A percentile compares a stretch with the other conserved stretches of the same genome.
phyloP scores from a whole-genome alignment of 2,329 filamentous ascomycete species.

The Dactylellina leptospora region DNA sequence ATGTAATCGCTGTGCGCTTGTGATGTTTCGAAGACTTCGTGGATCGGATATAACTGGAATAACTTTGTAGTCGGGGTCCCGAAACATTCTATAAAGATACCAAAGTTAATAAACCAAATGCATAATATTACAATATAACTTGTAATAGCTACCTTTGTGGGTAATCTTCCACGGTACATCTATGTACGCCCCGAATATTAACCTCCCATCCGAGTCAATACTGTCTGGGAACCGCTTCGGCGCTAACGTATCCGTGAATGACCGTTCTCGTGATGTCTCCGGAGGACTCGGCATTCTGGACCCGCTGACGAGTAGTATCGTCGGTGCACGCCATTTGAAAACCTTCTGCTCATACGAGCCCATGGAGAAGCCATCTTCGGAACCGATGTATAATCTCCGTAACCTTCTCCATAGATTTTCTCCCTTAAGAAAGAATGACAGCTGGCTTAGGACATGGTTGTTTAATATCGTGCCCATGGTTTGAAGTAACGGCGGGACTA shows the following conservation, averaged over 20 bases:
- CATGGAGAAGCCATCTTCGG: constrained; percentile 77
- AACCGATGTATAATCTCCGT: constrained; percentile 74
- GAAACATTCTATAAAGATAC: constrained; percentile 66
- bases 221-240: constrained; percentile 67
- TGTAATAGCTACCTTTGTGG: constrained; percentile 62
- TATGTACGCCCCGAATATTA: constrained; percentile 75
- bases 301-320: constrained; percentile 75
- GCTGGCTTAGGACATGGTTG: constrained; percentile 71
- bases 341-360: constrained; percentile 78
- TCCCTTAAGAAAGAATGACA: constrained; percentile 77
- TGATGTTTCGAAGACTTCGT: constrained; percentile 75
- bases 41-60: constrained; percentile 76
- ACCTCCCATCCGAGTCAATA: constrained; percentile 63
- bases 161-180: constrained; percentile 75
- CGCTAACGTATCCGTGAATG: constrained; percentile 71
- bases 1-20: constrained; percentile 73
- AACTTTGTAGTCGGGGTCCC: constrained; percentile 71
- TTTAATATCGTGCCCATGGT: constrained; percentile 70
- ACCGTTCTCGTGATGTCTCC: constrained; percentile 65
- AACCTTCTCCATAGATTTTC: constrained; percentile 72
- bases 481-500: constrained; percentile 57
- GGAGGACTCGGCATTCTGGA: constrained; percentile 67
- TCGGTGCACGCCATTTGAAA: constrained; percentile 80
- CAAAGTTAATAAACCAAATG: background rate
- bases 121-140: background rate